Evolutionary conservation across 108 stramenopile genomes (phyloP).

Genomic region (Cylindrotheca closterium): DNA sequence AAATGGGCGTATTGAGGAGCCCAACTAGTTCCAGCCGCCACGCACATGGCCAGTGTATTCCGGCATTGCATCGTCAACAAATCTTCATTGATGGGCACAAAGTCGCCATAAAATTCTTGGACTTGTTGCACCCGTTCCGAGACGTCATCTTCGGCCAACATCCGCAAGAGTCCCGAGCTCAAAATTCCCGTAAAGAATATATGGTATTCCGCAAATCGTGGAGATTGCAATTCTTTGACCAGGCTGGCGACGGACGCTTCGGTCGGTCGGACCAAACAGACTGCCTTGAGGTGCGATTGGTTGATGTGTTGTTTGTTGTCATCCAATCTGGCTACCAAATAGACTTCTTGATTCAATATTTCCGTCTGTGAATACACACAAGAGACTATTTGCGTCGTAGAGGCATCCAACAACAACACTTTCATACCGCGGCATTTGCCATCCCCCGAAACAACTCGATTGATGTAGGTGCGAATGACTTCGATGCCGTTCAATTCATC

Average conservation of each 20-base stretch:
- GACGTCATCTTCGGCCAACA: constrained; percentile 90
- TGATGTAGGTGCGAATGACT: constrained; percentile 83
- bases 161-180: constrained; percentile 64
- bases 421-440: constrained; percentile 88
- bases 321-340: constrained; percentile 77
- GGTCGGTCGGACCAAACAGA: constrained; percentile 93
- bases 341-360: constrained; percentile 83
- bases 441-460: constrained; percentile 85
- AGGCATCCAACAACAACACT: constrained; percentile 88
- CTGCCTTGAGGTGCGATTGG: constrained; percentile 88
- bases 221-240: constrained; percentile 70
- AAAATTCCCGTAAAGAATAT: constrained; percentile 95
- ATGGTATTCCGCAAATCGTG: constrained; percentile 95
- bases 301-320: constrained; percentile 24
- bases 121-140: constrained; percentile 89
- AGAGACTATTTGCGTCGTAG: constrained; percentile 88
- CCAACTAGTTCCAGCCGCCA: constrained; percentile 64
- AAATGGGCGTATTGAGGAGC: constrained; percentile 60
- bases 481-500: constrained; percentile 74
- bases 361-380: constrained; percentile 91
- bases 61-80: constrained; percentile 88
- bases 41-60: constrained; percentile 74
- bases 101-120: constrained; percentile 98
- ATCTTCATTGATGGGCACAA: constrained; percentile 93
- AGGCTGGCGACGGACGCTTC: constrained; percentile 75